These are phyloP conservation scores for Bryoglossum gracile DNA, from an alignment of 495 filamentous ascomycete genomes.

Conservation along the genomic window DNA sequence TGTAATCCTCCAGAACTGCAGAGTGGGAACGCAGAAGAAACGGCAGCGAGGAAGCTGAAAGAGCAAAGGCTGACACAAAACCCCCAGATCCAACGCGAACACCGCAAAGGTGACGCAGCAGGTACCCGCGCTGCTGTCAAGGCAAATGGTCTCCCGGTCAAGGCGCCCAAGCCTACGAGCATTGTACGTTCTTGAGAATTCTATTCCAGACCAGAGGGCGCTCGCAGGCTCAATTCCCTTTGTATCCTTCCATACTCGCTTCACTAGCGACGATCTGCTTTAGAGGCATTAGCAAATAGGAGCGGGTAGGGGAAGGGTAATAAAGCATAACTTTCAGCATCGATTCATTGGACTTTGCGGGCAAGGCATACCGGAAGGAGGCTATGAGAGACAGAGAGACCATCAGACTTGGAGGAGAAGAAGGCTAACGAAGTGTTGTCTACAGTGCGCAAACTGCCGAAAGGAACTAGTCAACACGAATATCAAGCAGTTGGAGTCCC, in stretches of 20 bases:
- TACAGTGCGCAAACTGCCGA: slow-evolving; percentile 30
- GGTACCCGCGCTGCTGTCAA: slow-evolving; percentile 34
- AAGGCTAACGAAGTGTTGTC: no score
- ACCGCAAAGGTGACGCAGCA: slow-evolving; percentile 34
- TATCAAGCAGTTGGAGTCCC: slow-evolving; percentile 29
- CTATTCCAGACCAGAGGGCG: no score
- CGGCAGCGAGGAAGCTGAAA: not conserved
- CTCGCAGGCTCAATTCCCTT: no score
- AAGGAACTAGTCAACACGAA: slow-evolving; percentile 35
- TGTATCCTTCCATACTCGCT: not conserved
- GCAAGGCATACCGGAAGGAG: no score
- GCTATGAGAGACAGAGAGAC: no score
- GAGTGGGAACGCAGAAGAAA: slow-evolving; percentile 1
- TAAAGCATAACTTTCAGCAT: no score
- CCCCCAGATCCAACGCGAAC: slow-evolving; percentile 30
- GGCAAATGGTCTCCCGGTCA: slow-evolving; percentile 33
- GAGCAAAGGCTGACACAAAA: not conserved
- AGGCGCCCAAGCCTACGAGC: slow-evolving; percentile 32
- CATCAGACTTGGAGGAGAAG: no score
- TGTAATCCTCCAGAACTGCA: no score
- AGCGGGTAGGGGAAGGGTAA: not conserved
- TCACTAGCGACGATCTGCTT: not conserved
- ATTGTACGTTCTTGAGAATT: slow-evolving; percentile 25
- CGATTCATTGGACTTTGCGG: no score
- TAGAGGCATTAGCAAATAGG: no score